These are phyloP conservation scores for Ananas comosus DNA, from an alignment of 176 grass and related monocot genomes.

Conservation along the genomic window DNA sequence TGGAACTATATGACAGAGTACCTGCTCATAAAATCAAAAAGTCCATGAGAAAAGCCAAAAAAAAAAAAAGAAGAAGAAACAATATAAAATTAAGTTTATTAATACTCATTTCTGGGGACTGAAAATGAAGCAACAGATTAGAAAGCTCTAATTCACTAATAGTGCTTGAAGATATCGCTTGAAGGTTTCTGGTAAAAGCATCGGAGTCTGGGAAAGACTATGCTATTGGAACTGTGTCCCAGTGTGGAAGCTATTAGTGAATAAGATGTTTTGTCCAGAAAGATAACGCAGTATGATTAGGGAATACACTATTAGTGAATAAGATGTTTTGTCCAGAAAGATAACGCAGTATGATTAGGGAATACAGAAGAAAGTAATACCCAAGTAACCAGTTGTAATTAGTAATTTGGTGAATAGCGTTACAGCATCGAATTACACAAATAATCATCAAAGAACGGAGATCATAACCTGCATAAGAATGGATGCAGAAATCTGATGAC, in stretches of 20 bases:
- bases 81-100: not conserved
- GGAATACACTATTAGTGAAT: no score
- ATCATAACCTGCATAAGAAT: slow-evolving; percentile 78
- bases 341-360: no score
- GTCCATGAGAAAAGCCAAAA: slow-evolving; percentile 6
- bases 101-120: not conserved
- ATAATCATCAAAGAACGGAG: not conserved
- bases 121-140: not conserved
- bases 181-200: not conserved
- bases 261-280: no score
- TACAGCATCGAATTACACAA: not conserved
- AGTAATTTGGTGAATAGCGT: not conserved
- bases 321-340: no score
- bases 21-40: slow-evolving; percentile 31
- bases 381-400: not conserved
- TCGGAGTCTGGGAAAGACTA: not conserved
- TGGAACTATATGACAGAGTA: slow-evolving; percentile 74
- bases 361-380: not conserved
- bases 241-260: no score
- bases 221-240: no score
- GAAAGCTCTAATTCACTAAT: not conserved
- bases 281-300: no score
- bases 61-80: slow-evolving; percentile 1
- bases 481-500: slow-evolving; percentile 88
- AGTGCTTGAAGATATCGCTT: not conserved